A percentile compares a stretch with the other conserved stretches of the same genome.
phyloP scores from a whole-genome alignment of 1,284 basidiomycete genomes.

The Puccinia coronata region DNA sequence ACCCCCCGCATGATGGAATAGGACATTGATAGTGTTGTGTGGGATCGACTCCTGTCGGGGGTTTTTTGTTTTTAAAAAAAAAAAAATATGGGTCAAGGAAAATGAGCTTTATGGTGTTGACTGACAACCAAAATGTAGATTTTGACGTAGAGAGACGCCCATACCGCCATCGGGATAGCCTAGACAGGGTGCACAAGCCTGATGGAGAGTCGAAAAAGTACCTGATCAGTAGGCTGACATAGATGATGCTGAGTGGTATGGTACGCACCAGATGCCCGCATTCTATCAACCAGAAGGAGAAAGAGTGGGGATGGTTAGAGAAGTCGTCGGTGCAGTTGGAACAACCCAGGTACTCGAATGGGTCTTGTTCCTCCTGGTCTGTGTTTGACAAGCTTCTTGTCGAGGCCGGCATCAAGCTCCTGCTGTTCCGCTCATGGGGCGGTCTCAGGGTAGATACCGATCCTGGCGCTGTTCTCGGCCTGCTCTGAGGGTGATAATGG shows the following conservation, averaged over 20 bases:
- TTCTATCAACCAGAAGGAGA: slow-evolving; percentile 47
- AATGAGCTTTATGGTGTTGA: too few species aligned
- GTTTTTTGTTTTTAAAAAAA: too few species aligned
- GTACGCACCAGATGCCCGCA: slow-evolving; percentile 38
- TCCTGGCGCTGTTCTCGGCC: too few species aligned
- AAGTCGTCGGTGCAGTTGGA: slow-evolving; percentile 36
- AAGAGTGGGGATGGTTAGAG: slow-evolving; percentile 7
- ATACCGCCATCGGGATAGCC: slow-evolving; percentile 20
- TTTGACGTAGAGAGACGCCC: neutral
- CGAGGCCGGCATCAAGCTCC: neutral
- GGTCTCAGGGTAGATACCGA: too few species aligned
- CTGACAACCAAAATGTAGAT: neutral
- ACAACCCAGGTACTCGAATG: slow-evolving; percentile 42
- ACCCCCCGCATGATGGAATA: slow-evolving; percentile 12
- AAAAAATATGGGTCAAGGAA: too few species aligned
- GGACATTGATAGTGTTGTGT: slow-evolving; percentile 23
- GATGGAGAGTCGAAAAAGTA: neutral
- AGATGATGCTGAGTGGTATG: neutral
- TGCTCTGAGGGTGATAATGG: too few species aligned
- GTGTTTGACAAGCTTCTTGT: neutral
- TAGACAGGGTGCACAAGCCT: slow-evolving; percentile 40
- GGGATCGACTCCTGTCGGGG: neutral
- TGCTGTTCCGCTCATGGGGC: too few species aligned
- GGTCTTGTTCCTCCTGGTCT: slow-evolving; percentile 8
- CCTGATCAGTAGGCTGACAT: neutral